These are phyloP conservation scores for Nepenthes gracilis DNA, from an alignment of 148 eudicot species.

Conservation along the genomic window DNA sequence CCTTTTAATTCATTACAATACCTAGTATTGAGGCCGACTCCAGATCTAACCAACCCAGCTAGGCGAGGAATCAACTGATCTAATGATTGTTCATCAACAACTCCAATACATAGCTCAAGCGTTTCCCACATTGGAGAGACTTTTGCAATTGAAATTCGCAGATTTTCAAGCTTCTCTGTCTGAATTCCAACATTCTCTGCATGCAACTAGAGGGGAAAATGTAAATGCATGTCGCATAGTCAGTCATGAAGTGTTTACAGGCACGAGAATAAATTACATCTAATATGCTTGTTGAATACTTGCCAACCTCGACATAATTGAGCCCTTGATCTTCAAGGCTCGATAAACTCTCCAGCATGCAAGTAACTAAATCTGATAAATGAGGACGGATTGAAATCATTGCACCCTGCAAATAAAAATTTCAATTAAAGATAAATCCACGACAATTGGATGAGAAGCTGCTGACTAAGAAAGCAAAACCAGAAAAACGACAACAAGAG, in stretches of 20 bases:
- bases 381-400: conserved; percentile 85
- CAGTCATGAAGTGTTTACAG: background rate
- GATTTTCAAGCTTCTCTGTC: conserved; percentile 81
- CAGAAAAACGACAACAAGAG: too few relatives aligned
- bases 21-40: conserved; percentile 94
- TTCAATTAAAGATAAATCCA: background rate
- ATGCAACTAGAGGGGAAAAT: conserved; percentile 47
- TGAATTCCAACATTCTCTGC: conserved; percentile 90
- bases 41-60: conserved; percentile 78
- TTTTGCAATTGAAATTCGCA: conserved; percentile 87
- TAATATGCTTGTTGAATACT: conserved; percentile 4
- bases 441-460: background rate
- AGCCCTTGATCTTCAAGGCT: conserved; percentile 97
- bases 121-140: conserved; percentile 99
- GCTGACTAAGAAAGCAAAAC: background rate
- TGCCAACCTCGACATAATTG: conserved; percentile 84
- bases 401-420: conserved; percentile 55
- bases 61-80: conserved; percentile 87
- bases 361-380: conserved; percentile 77
- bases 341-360: conserved; percentile 96
- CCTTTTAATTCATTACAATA: conserved; percentile 6
- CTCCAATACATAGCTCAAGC: conserved; percentile 78
- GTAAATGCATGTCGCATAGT: conserved; percentile 1
- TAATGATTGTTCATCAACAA: conserved; percentile 65
- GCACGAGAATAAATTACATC: conserved; percentile 2